These are phyloP conservation scores for Excoecaria agallocha DNA, from an alignment of 345 rosid genomes.

Conservation along the genomic window DNA sequence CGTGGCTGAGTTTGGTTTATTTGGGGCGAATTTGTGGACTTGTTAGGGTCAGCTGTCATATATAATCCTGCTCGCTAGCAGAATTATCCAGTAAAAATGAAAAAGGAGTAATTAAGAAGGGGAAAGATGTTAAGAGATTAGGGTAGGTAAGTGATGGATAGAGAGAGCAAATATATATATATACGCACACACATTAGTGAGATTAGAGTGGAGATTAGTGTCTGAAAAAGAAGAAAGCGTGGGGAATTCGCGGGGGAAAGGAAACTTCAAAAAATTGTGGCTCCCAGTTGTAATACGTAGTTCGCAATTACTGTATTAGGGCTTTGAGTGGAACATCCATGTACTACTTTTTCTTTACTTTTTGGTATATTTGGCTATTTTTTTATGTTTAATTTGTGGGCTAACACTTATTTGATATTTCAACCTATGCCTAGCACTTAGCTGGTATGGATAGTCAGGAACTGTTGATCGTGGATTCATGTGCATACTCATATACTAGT, in stretches of 20 bases:
- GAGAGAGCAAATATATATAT: slow-evolving; percentile 1
- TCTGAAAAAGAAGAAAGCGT: slow-evolving; percentile 36
- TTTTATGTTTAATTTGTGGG: too few species aligned
- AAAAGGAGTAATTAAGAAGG: not conserved
- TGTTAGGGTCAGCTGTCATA: slow-evolving; percentile 33
- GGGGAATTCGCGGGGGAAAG: slow-evolving; percentile 45
- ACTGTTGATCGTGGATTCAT: too few species aligned
- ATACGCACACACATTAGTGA: not conserved
- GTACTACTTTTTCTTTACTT: too few species aligned
- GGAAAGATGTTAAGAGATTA: not conserved
- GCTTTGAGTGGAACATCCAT: not conserved
- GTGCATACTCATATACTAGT: too few species aligned
- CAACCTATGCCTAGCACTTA: too few species aligned
- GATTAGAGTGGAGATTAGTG: not conserved
- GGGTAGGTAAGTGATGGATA: slow-evolving; percentile 1
- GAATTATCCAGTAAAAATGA: not conserved
- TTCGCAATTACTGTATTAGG: not conserved
- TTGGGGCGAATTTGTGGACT: slow-evolving; percentile 31
- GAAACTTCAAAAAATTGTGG: slow-evolving; percentile 15
- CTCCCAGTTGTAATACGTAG: slow-evolving; percentile 10
- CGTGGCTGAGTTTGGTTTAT: slow-evolving; percentile 24
- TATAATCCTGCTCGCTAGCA: too few species aligned
- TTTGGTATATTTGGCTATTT: too few species aligned
- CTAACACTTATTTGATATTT: too few species aligned
- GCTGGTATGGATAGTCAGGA: too few species aligned